phyloP scores from a whole-genome alignment of 495 filamentous ascomycete species.

The Cairneyella variabilis region DNA sequence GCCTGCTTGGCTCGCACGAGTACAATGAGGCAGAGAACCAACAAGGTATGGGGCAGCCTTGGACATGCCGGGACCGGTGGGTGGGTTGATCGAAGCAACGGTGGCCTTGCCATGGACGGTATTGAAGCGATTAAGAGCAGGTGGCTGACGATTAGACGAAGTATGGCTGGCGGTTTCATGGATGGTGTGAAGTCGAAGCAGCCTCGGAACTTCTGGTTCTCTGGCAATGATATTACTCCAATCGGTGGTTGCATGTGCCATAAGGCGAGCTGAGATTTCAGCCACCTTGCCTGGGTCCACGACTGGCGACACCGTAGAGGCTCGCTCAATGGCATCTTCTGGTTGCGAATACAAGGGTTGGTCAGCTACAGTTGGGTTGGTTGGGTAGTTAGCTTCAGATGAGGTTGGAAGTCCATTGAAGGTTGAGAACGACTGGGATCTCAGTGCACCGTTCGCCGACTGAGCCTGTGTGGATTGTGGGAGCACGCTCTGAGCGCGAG shows the following conservation, averaged over 20 bases:
- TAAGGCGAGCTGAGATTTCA: constrained; percentile 11
- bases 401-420: background rate
- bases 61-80: background rate
- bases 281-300: background rate
- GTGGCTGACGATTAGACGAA: background rate
- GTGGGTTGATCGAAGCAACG: background rate
- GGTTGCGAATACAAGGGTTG: too few species aligned
- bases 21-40: constrained; percentile 17
- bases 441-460: background rate
- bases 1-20: constrained; percentile 7
- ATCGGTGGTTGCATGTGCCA: constrained; percentile 8
- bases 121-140: constrained; percentile 1
- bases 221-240: constrained; percentile 3
- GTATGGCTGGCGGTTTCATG: constrained; percentile 3
- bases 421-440: background rate
- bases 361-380: background rate
- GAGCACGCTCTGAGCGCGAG: constrained; percentile 16
- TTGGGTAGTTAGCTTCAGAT: too few species aligned
- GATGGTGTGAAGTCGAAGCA: constrained; percentile 13
- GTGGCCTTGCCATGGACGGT: constrained; percentile 10
- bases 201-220: background rate
- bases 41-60: constrained; percentile 23
- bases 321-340: too few species aligned
- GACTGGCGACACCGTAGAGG: background rate
- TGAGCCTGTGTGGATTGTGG: constrained; percentile 4